Conservation (phyloP, 2,329 filamentous ascomycete genomes). For the Piedraia hortae region DNA sequence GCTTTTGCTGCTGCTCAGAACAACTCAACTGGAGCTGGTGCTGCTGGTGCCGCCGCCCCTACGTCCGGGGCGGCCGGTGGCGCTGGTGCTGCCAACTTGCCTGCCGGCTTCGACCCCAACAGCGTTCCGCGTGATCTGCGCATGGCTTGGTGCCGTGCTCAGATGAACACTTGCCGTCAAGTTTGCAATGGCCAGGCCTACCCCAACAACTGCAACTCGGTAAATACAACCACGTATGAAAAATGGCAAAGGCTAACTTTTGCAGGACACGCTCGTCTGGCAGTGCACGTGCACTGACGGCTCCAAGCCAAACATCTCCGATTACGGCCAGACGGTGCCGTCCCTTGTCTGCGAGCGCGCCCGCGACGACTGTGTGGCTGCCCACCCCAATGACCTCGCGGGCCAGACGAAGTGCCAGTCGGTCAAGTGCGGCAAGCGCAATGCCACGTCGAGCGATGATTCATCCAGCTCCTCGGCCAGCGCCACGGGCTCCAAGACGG, state of each 20-base stretch:
- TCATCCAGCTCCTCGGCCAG: slow-evolving; percentile 7
- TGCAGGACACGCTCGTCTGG: slow-evolving; percentile 22
- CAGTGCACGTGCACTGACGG: slow-evolving; percentile 30
- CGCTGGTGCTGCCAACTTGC: too few species aligned
- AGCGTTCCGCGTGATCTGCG: slow-evolving; percentile 14
- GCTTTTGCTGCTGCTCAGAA: slow-evolving; percentile 22
- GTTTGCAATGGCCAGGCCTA: slow-evolving; percentile 26
- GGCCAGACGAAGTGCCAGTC: slow-evolving; percentile 20
- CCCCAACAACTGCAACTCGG: slow-evolving; percentile 28
- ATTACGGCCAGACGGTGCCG: slow-evolving; percentile 30
- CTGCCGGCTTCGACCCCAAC: slow-evolving; percentile 19
- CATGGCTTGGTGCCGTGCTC: slow-evolving; percentile 28
- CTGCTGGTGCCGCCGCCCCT: too few species aligned
- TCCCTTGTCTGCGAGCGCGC: slow-evolving; percentile 30
- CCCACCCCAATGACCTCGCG: slow-evolving; percentile 14
- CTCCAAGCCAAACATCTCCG: slow-evolving; percentile 24
- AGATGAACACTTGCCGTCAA: slow-evolving; percentile 30
- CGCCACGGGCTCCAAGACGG: slow-evolving; percentile 5
- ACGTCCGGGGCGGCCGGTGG: too few species aligned
- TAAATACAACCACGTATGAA: slow-evolving; percentile 16
- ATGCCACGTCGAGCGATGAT: slow-evolving; percentile 14
- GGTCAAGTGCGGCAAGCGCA: slow-evolving; percentile 25
- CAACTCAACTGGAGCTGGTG: slow-evolving; percentile 13
- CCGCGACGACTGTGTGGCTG: slow-evolving; percentile 17
- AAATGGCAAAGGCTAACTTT: neutral